phyloP scores from a whole-genome alignment of 2,329 filamentous ascomycete species.

The Bipolaris victoriae region DNA sequence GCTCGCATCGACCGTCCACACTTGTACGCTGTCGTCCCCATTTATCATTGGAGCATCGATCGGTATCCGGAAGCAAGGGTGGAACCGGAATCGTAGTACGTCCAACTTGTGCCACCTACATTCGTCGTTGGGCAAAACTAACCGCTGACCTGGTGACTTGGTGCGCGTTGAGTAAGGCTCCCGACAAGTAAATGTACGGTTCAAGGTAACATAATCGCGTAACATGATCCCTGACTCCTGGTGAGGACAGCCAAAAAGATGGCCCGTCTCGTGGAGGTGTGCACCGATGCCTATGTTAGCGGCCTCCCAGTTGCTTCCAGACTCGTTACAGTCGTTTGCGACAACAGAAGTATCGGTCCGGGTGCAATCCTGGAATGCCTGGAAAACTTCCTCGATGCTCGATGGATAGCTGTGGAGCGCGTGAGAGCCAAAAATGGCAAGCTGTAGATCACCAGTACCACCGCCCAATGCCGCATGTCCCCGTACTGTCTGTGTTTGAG shows the following conservation, averaged over 20 bases:
- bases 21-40: conserved; percentile 78
- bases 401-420: conserved; percentile 89
- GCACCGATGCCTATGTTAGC: conserved; percentile 92
- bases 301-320: conserved; percentile 93
- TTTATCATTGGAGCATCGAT: conserved; percentile 65
- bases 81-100: conserved; percentile 83
- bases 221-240: conserved; percentile 93
- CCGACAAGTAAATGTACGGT: conserved; percentile 78
- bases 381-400: conserved; percentile 85
- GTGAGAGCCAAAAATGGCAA: conserved; percentile 93
- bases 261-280: conserved; percentile 88
- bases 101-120: conserved; percentile 92
- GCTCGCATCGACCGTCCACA: conserved; percentile 81
- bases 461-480: conserved; percentile 87
- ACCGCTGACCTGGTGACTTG: conserved; percentile 75
- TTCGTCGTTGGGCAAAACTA: conserved; percentile 79
- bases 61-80: conserved; percentile 87
- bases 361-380: conserved; percentile 89
- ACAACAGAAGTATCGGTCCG: conserved; percentile 80
- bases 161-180: conserved; percentile 89
- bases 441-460: conserved; percentile 71
- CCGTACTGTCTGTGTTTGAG: conserved; percentile 68
- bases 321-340: conserved; percentile 85
- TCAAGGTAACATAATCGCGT: conserved; percentile 82
- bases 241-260: conserved; percentile 87